phyloP scores from a whole-genome alignment of 257 asterid genomes.

The Solanum megistacrolobum region DNA sequence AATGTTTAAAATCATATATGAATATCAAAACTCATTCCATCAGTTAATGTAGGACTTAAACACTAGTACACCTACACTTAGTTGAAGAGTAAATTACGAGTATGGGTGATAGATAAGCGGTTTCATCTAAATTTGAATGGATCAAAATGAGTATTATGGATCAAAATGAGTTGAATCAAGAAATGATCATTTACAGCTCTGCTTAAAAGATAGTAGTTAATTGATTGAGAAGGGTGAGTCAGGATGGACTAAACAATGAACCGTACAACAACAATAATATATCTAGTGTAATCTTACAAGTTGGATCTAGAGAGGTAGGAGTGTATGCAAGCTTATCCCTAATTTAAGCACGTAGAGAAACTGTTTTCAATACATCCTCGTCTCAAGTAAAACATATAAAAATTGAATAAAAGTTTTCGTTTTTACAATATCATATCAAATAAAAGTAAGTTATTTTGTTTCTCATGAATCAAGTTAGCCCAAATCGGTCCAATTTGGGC shows the following conservation, averaged over 20 bases:
- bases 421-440: background rate
- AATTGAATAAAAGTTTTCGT: background rate
- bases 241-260: background rate
- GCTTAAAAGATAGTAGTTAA: background rate
- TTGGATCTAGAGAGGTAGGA: accelerated
- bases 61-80: background rate
- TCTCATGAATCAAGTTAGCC: too few relatives aligned
- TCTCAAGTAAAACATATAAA: background rate
- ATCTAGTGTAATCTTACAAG: accelerated
- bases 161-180: background rate
- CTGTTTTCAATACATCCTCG: accelerated
- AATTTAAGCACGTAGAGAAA: accelerated
- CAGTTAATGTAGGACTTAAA: background rate
- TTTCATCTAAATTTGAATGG: background rate
- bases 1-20: background rate
- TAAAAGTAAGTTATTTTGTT: background rate
- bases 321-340: accelerated
- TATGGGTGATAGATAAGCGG: background rate
- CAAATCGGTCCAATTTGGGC: background rate
- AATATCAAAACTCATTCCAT: background rate
- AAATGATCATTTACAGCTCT: accelerated
- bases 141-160: background rate
- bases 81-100: background rate
- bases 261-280: background rate
- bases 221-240: background rate